A percentile compares a stretch with the other conserved stretches of the same genome.
Evolutionary conservation across 2,329 filamentous ascomycete species (phyloP).

Genomic region (Emmonsiellopsis sp.): DNA sequence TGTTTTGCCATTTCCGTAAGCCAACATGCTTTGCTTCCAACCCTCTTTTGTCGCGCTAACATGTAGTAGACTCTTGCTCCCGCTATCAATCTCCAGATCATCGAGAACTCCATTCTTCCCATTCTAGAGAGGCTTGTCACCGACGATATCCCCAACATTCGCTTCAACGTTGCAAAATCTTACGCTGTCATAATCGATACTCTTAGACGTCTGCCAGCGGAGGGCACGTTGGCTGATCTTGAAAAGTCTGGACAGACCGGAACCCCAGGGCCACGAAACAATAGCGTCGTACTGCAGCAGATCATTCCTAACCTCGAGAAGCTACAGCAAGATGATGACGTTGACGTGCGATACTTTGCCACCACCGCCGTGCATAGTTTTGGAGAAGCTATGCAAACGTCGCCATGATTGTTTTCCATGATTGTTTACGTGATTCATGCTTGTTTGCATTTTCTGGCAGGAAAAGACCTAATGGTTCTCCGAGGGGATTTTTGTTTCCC

Average conservation of each 20-base stretch:
- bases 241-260: conserved; percentile 60
- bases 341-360: conserved; percentile 96
- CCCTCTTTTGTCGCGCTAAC: background rate
- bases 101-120: conserved; percentile 83
- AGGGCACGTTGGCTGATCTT: conserved; percentile 74
- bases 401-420: conserved; percentile 24
- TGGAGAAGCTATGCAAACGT: conserved; percentile 47
- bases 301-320: conserved; percentile 88
- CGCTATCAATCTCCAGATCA: conserved; percentile 87
- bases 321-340: conserved; percentile 92
- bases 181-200: conserved; percentile 83
- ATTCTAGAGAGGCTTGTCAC: conserved; percentile 91
- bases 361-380: conserved; percentile 65
- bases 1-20: conserved; percentile 96
- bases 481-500: too few species aligned
- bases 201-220: conserved; percentile 80
- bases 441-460: too few species aligned
- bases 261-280: conserved; percentile 58
- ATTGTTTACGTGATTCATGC: background rate
- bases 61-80: conserved; percentile 72
- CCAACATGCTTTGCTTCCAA: conserved; percentile 14
- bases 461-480: too few species aligned
- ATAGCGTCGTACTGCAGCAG: conserved; percentile 74
- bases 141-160: conserved; percentile 97
- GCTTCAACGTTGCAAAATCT: conserved; percentile 98